Evolutionary conservation across 768 basidiomycete species (phyloP).

Genomic region (Exsudoporus frostii): DNA sequence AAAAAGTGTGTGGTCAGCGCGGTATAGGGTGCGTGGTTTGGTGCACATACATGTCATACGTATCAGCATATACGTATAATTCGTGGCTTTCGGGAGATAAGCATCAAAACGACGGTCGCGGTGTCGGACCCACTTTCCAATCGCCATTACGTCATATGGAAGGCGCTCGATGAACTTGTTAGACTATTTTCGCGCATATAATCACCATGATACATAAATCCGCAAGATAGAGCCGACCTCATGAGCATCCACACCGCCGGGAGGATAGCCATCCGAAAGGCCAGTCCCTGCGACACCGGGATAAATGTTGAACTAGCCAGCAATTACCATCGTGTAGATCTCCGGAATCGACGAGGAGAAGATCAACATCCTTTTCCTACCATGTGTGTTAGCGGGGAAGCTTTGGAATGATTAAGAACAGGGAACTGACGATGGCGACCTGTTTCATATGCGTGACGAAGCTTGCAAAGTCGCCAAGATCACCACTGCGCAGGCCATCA

Average conservation of each 20-base stretch:
- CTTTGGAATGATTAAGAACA: neutral
- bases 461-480: conserved; percentile 80
- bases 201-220: neutral
- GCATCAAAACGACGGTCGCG: neutral
- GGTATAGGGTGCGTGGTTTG: neutral
- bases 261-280: conserved; percentile 69
- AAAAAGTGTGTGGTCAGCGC: conserved; percentile 2
- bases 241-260: conserved; percentile 69
- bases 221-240: conserved; percentile 42
- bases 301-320: neutral
- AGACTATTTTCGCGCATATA: conserved; percentile 38
- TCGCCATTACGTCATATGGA: conserved; percentile 79
- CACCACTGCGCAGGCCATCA: conserved; percentile 37
- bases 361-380: conserved; percentile 70
- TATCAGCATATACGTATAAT: conserved; percentile 66
- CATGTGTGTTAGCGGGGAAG: neutral
- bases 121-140: conserved; percentile 65
- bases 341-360: conserved; percentile 81
- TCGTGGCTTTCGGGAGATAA: conserved; percentile 56
- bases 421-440: conserved; percentile 51
- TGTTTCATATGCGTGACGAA: conserved; percentile 82
- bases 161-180: conserved; percentile 71
- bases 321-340: conserved; percentile 64
- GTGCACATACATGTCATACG: conserved; percentile 57
- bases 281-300: conserved; percentile 54